Evolutionary conservation across 1,284 basidiomycete genomes (phyloP), one percentile per base, ranked within the genome.

Genomic region (Rhodotorula sp.): DNA sequence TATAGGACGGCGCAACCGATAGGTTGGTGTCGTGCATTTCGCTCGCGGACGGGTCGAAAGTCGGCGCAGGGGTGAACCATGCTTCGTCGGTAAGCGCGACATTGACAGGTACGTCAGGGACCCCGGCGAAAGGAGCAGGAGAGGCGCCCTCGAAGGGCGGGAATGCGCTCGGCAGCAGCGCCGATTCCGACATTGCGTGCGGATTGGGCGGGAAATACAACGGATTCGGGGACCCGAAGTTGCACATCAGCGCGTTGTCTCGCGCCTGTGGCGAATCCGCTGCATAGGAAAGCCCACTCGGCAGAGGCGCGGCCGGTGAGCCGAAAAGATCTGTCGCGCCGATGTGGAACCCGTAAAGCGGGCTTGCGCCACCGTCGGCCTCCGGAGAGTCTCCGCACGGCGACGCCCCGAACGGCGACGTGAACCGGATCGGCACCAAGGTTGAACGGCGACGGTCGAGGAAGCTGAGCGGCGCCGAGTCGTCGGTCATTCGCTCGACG

Each of bases 401-500:
- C 24, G n/a, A 17, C 29, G 42, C 6, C 20, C 45, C 26, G 42
- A 57, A 57, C 1, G 55, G 29, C 45, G 62, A 46, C 15, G 59
- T 2, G 18, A 65, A 59, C 63, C 55, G 53, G 68, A 64, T 65
- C 15, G 67, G 58, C 20, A 68, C 53, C 48, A 69, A 33, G 33
- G 68, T 68, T n/a, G 68, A 65, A 3, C 68, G 63, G 4, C 68
- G 53, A 1, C 55, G 59, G 8, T 65, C 63, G 48, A 65, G 56
- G 55, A 46, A 65, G 18, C 42, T 42, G 4, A 37, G 22, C 15
- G 68, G 68, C 1, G 59, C 44, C 12, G 37, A 42, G 12, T 62
- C 53, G 44, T 7, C 30, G 22, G 33, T 30, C 26, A 56, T 55
- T 29, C 55, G 54, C 46, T 56, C 55, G 30, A 26, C 54, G 15